Conservation (phyloP, 2,329 filamentous ascomycete genomes). For the Sclerotinia glacialis region DNA sequence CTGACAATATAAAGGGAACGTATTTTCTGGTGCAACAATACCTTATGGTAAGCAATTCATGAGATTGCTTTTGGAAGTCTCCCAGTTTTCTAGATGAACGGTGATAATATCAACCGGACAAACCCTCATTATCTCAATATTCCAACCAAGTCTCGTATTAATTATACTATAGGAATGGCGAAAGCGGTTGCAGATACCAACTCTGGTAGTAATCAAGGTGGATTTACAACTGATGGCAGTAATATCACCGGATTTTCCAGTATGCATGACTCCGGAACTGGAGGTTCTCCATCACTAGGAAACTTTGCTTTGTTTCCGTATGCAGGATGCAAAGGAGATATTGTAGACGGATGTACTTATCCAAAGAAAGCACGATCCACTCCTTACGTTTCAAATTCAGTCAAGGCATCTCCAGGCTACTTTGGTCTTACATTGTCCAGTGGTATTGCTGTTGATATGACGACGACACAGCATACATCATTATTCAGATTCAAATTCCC, state of each 20-base stretch:
- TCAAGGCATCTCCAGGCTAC: conserved; percentile 61
- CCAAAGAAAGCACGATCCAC: conserved; percentile 48
- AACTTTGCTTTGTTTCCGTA: conserved; percentile 74
- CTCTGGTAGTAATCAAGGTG: conserved; percentile 52
- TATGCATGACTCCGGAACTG: conserved; percentile 48
- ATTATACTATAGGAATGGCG: conserved; percentile 41
- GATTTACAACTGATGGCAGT: conserved; percentile 51
- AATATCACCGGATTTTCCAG: conserved; percentile 37
- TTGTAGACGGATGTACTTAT: conserved; percentile 60
- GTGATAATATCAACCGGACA: neutral
- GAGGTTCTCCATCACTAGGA: conserved; percentile 59
- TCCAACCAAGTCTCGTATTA: neutral
- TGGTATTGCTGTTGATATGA: conserved; percentile 64
- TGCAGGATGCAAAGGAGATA: conserved; percentile 56
- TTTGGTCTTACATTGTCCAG: conserved; percentile 59
- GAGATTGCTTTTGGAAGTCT: neutral
- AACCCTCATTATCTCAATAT: neutral
- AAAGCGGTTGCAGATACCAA: conserved; percentile 57
- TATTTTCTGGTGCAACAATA: conserved; percentile 54
- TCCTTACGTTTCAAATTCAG: conserved; percentile 44
- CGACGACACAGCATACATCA: conserved; percentile 60
- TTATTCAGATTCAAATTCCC: conserved; percentile 66
- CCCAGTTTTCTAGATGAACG: neutral
- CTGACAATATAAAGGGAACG: conserved; percentile 40
- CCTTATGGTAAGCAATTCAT: conserved; percentile 46